Percentiles rank a stretch among this genome's conserved stretches.
phyloP scores from a whole-genome alignment of 2,329 filamentous ascomycete species.

The Alternaria hordeiaustralica region DNA sequence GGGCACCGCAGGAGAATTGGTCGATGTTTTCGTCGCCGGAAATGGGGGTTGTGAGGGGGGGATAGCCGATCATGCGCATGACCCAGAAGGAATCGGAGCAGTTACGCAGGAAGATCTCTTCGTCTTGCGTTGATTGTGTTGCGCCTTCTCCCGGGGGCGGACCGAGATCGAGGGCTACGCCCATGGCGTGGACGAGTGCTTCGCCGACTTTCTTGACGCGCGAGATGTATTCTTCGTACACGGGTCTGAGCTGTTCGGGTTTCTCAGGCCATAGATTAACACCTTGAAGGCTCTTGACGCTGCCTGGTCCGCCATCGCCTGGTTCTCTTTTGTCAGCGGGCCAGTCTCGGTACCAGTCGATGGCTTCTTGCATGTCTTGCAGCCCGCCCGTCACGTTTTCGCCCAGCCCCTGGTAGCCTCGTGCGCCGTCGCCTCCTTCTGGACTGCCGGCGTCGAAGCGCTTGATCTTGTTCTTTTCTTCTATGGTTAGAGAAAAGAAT shows the following conservation, averaged over 20 bases:
- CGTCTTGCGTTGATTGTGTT: constrained; percentile 23
- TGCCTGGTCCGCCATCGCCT: constrained; percentile 23
- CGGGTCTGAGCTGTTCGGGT: constrained; percentile 32
- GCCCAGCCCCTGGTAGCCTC: constrained; percentile 48
- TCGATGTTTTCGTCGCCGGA: constrained; percentile 13
- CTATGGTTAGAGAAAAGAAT: constrained; percentile 42
- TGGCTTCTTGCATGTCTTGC: constrained; percentile 49
- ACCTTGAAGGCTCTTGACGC: constrained; percentile 47
- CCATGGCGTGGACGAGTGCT: constrained; percentile 49
- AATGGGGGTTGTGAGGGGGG: constrained; percentile 28
- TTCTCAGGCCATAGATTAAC: constrained; percentile 53
- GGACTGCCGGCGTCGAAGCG: constrained; percentile 41
- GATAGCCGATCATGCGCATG: constrained; percentile 51
- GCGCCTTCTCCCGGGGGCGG: neutral
- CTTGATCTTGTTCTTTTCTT: constrained; percentile 44
- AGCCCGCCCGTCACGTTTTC: constrained; percentile 47
- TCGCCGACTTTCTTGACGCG: constrained; percentile 38
- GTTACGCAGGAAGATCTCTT: constrained; percentile 40
- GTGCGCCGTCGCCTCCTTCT: constrained; percentile 45
- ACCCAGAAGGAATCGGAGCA: constrained; percentile 50
- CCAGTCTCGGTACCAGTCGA: constrained; percentile 51
- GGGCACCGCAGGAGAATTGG: constrained; percentile 51
- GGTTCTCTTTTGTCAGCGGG: constrained; percentile 19
- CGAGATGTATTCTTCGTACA: constrained; percentile 44
- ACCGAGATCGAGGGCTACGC: constrained; percentile 43